phyloP scores from a whole-genome alignment of 192 early-diverging fungal species.

The Allomyces macrogynus region DNA sequence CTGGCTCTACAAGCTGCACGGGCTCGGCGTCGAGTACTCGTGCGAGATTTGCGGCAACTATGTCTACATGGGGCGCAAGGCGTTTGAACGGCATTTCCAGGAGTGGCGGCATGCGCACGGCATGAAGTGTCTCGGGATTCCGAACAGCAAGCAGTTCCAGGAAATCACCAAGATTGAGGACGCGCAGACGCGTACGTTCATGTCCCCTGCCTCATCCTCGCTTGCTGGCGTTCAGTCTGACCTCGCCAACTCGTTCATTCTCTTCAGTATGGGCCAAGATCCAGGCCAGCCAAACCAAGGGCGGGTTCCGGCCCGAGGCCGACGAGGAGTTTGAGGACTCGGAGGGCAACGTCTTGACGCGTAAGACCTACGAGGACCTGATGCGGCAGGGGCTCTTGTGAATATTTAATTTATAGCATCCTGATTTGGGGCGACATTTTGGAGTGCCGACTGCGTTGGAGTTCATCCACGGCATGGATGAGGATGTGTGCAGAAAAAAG shows the following conservation, averaged over 20 bases:
- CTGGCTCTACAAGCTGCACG: constrained; percentile 96
- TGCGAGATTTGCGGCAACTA: constrained; percentile 95
- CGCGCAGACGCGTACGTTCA: constrained; percentile 53
- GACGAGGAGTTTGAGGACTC: constrained; percentile 79
- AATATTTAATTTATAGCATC: background rate
- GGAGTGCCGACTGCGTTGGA: no score
- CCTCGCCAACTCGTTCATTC: background rate
- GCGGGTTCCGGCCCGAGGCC: constrained; percentile 48
- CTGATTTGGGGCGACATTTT: no score
- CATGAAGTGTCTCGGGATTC: constrained; percentile 78
- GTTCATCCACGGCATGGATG: no score
- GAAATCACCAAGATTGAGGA: constrained; percentile 80
- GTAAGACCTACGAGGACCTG: constrained; percentile 67
- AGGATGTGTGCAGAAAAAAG: no score
- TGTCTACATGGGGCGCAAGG: constrained; percentile 88
- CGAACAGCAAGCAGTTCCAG: constrained; percentile 74
- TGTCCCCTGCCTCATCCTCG: background rate
- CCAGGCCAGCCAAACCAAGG: constrained; percentile 41
- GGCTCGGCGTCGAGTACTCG: constrained; percentile 76
- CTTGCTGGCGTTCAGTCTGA: background rate
- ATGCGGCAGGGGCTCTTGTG: constrained; percentile 65
- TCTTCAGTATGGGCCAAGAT: constrained; percentile 75
- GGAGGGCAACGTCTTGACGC: constrained; percentile 71
- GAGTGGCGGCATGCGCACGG: constrained; percentile 90
- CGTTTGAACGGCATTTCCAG: constrained; percentile 87